Base-by-base conservation (phyloP, 768 basidiomycete species). In the Termitomyces sp. region DNA sequence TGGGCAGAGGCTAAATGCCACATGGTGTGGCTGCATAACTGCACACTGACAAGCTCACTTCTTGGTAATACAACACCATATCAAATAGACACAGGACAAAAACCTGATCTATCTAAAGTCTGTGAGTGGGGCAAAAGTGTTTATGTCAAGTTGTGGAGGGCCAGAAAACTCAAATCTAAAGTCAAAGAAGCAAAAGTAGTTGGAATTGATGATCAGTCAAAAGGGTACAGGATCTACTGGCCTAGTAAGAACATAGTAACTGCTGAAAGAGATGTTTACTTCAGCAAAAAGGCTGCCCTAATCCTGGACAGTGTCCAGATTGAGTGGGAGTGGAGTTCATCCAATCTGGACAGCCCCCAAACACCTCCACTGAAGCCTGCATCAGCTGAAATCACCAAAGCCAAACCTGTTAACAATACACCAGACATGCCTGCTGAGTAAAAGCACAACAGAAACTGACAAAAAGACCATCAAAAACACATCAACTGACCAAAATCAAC, bases 211-310 rank as follows among this genome's bases (percentile, higher is more conserved):
- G 46, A 63, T 8, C 68, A 72, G 46, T 65, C 65, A 32, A 72
- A 72, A 55, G 72, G 70, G n/a, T 63, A 20, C 20, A 20, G 20
- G 20, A 20, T 20, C 20, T 20, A 20, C 20, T 20, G 20, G 20
- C 20, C 20, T 64, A 55, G 61, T 3, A 68, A 71, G 40, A 46
- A 61, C 1, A 51, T 11, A 14, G 65, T 75, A 2, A 68, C 67
- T 12, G 63, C 72, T 37, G 73, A 75, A 54, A 37, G 66, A 36
- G 67, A 74, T 58, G 60, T 71, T 15, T 49, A 58, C n/a, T 69
- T 70, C 58, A 65, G 69, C 52, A 62, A 63, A 46, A 47, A 68
- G n/a, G 65, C 67, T 15, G 52, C 53, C 1, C 45, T 67, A 17
- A 57, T 56, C 51, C 65, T 59, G 65, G 70, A 45, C 43, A 45